A percentile compares a stretch with the other conserved stretches of the same genome.
These are phyloP conservation scores for Lipomyces starkeyi DNA, from an alignment of 805 yeast genomes.

Conservation along the genomic window DNA sequence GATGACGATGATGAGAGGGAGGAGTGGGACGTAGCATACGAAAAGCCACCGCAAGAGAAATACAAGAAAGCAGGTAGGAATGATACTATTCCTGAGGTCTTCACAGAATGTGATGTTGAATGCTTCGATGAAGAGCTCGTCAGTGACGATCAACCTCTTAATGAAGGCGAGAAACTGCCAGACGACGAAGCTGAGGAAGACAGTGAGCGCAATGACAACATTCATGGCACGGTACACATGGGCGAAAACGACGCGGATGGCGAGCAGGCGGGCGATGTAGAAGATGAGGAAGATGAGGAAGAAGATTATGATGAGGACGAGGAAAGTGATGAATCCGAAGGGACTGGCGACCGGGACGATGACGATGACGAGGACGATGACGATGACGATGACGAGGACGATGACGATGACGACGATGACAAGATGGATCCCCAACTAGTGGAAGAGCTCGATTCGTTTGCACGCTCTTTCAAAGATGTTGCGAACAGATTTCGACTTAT, in stretches of 20 bases:
- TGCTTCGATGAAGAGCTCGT: conserved; percentile 12
- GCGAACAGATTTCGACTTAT: conserved; percentile 56
- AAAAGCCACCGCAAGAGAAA: not conserved
- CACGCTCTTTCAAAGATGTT: conserved; percentile 60
- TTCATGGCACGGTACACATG: not conserved
- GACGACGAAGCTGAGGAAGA: conserved; percentile 8
- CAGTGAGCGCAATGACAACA: not conserved
- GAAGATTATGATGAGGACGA: conserved; percentile 19
- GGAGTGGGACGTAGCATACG: conserved; percentile 7
- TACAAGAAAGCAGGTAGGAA: not conserved
- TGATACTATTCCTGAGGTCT: not conserved
- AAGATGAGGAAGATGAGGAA: conserved; percentile 7
- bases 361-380: conserved; percentile 12
- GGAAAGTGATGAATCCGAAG: conserved; percentile 23
- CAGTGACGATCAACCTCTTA: conserved; percentile 2
- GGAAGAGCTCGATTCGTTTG: conserved; percentile 63
- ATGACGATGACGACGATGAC: conserved; percentile 16
- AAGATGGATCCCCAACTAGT: conserved; percentile 54
- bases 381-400: conserved; percentile 17
- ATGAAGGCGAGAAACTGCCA: not conserved
- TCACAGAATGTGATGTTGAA: not conserved
- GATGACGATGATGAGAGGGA: conserved; percentile 7
- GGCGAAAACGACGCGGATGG: not conserved
- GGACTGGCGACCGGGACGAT: conserved; percentile 11
- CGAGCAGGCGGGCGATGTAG: conserved; percentile 7